Conservation (phyloP, 2,329 filamentous ascomycete species). For the Simplicillium sp. region DNA sequence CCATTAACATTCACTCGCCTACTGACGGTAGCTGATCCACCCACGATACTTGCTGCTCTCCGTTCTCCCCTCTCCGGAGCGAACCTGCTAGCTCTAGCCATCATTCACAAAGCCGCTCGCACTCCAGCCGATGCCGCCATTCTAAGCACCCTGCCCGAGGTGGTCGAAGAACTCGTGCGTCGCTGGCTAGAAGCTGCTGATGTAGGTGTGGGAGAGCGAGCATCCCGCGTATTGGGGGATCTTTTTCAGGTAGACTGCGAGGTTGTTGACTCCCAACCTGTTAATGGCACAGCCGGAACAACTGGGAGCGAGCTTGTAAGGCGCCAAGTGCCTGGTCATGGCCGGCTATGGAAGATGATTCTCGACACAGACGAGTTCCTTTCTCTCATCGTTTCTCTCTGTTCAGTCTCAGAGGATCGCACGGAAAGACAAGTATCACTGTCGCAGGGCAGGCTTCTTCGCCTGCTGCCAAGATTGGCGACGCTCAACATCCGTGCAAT, state of each 20-base stretch:
- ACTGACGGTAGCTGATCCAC: slow-evolving; percentile 40
- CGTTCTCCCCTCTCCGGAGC: slow-evolving; percentile 43
- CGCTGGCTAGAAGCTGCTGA: slow-evolving; percentile 25
- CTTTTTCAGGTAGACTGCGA: slow-evolving; percentile 47
- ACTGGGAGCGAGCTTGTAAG: slow-evolving; percentile 26
- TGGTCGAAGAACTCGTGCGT: slow-evolving; percentile 37
- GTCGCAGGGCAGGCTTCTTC: slow-evolving; percentile 43
- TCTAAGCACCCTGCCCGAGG: slow-evolving; percentile 36
- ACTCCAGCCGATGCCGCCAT: slow-evolving; percentile 38
- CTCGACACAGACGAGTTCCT: slow-evolving; percentile 38
- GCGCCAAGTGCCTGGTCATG: slow-evolving; percentile 36
- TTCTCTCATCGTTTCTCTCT: slow-evolving; percentile 23
- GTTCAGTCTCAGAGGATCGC: neutral
- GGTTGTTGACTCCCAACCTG: slow-evolving; percentile 17
- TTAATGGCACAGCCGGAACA: slow-evolving; percentile 11
- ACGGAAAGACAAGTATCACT: slow-evolving; percentile 30
- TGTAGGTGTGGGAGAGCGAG: slow-evolving; percentile 30
- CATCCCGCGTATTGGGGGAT: slow-evolving; percentile 38
- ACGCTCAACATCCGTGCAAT: slow-evolving; percentile 34
- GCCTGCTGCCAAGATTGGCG: slow-evolving; percentile 40
- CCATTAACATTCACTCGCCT: slow-evolving; percentile 42
- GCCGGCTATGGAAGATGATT: slow-evolving; percentile 39
- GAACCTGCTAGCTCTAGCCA: slow-evolving; percentile 46
- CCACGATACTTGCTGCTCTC: slow-evolving; percentile 41
- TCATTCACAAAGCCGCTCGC: slow-evolving; percentile 45